phyloP scores from a whole-genome alignment of 2,329 filamentous ascomycete species.

The Talaromyces atroroseus region DNA sequence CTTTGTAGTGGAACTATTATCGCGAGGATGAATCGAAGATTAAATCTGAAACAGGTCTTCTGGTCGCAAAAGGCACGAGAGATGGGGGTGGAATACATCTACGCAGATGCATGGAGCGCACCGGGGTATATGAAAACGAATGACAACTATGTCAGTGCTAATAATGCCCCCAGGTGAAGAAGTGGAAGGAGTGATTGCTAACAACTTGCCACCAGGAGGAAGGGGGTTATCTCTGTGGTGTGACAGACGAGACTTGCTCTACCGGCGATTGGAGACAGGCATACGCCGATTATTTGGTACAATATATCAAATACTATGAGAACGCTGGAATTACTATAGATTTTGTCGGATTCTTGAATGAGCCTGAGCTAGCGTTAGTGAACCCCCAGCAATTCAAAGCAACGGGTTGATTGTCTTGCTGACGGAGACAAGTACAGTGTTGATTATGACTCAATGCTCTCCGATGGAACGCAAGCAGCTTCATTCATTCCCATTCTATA shows the following conservation, averaged over 20 bases:
- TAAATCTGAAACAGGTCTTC: neutral
- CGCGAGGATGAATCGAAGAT: neutral
- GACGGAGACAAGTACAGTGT: neutral
- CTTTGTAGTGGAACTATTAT: conserved; percentile 1
- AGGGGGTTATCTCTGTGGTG: conserved; percentile 33
- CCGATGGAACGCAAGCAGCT: conserved; percentile 2
- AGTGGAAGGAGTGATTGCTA: neutral
- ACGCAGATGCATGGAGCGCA: conserved; percentile 43
- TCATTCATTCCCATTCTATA: conserved; percentile 7
- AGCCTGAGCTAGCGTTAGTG: conserved; percentile 33
- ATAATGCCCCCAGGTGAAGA: neutral
- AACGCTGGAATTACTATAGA: conserved; percentile 41
- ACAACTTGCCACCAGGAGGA: neutral
- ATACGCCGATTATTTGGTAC: conserved; percentile 46
- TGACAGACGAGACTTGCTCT: conserved; percentile 32
- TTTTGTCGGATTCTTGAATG: conserved; percentile 46
- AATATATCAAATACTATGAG: conserved; percentile 46
- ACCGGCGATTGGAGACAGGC: conserved; percentile 44
- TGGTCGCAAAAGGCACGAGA: neutral
- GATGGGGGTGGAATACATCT: conserved; percentile 13
- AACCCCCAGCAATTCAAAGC: neutral
- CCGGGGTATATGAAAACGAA: conserved; percentile 48
- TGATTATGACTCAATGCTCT: neutral
- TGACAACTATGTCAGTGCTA: conserved; percentile 17
- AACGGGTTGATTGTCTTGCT: neutral